Base-by-base conservation (phyloP, 176 grass and related monocot species). In the Hordeum marinum region DNA sequence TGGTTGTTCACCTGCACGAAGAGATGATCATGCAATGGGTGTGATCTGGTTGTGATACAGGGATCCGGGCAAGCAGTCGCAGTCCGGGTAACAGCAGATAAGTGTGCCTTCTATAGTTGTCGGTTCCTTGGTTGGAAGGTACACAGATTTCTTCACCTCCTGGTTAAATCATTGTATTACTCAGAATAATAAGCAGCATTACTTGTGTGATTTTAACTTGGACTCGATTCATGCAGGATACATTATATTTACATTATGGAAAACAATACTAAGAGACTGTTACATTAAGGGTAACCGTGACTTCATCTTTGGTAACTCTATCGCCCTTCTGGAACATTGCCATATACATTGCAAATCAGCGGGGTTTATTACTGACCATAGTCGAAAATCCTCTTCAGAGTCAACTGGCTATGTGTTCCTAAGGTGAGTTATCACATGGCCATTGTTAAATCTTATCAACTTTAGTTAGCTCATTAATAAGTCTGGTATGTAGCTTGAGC, bases 111-210 rank as follows among this genome's bases (percentile, higher is more conserved):
- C 78, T 96, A 99, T 52, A 86, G 92, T 59, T 99, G 96, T 67
- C 84, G 86, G n/a, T 99, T 99, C 87, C 96, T 96, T 26, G 93
- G 96, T 48, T 99, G 96, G 93, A 93, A 99, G 73, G 96, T 96
- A 76, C 9, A 48, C 41, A 39, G 64, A 11, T 80, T 55, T 78
- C 60, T 11, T 55, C 68, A 68, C 8, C 57, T 86, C 36, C 37
- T 88, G 1, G n/a, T 76, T 81, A 68, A 37, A 68, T 69, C 24
- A 20, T 2, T 62, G 26, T 41, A 25, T 10, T 67, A 25, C 27
- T 39, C 32, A 72, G 21, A 41, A 39, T 17, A 24, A 32, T 27
- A 73, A 57, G 23, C 45, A 59, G 5, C 29, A 59, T 9, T 80
- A 59, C 1, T 42, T 90, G 20, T 58, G 26, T 79, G 39, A 78